Evolutionary conservation across 345 rosid genomes (phyloP).

Genomic region (Eucalyptus pumila): DNA sequence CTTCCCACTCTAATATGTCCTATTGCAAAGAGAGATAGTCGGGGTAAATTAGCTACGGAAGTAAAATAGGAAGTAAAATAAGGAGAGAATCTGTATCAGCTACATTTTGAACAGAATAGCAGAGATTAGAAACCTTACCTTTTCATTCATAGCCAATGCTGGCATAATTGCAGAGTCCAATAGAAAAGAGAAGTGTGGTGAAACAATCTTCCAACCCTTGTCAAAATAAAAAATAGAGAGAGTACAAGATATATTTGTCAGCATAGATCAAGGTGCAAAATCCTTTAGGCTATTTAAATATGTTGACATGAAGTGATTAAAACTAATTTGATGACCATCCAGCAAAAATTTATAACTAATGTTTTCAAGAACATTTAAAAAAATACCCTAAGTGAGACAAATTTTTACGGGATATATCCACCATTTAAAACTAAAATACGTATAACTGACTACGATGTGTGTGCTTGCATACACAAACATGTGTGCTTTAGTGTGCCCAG

Average conservation of each 20-base stretch:
- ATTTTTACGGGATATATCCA: neutral
- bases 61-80: neutral
- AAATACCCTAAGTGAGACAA: neutral
- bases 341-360: neutral
- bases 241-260: neutral
- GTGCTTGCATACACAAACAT: neutral
- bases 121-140: conserved; percentile 20
- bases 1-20: conserved; percentile 87
- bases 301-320: neutral
- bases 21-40: neutral
- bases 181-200: conserved; percentile 65
- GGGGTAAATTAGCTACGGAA: neutral
- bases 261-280: neutral
- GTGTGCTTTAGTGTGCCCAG: neutral
- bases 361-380: neutral
- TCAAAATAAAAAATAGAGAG: conserved; percentile 1
- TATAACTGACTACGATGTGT: neutral
- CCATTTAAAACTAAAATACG: neutral
- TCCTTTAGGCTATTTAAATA: neutral
- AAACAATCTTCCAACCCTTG: conserved; percentile 91
- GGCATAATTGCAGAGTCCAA: conserved; percentile 80
- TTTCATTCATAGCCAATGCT: conserved; percentile 57
- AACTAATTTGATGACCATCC: neutral
- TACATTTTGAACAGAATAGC: neutral
- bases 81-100: neutral